A percentile compares a stretch with the other conserved stretches of the same genome.
phyloP scores from a whole-genome alignment of 805 yeast species.

The Metschnikowia continentalis region DNA sequence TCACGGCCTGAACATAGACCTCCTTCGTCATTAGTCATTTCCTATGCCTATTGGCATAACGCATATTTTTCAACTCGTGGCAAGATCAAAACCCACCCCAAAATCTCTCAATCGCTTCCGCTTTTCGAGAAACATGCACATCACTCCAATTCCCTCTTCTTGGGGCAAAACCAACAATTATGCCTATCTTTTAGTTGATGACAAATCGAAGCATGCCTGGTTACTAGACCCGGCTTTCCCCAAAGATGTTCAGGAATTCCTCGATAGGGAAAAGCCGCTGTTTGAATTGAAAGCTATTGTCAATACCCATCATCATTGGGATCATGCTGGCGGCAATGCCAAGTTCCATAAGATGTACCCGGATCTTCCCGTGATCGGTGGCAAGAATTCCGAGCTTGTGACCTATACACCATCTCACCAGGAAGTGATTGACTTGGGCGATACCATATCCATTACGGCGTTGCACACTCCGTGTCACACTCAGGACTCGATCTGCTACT shows the following conservation, averaged over 20 bases:
- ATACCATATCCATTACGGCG: constrained; percentile 62
- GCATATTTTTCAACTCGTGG: neutral
- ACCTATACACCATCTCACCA: constrained; percentile 64
- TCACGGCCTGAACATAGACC: neutral
- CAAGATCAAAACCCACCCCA: neutral
- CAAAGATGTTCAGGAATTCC: constrained; percentile 47
- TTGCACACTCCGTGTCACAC: constrained; percentile 98
- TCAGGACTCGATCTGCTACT: constrained; percentile 91
- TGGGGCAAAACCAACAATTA: constrained; percentile 95
- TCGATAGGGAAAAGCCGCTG: constrained; percentile 37
- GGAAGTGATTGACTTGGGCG: constrained; percentile 61
- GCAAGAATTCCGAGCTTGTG: constrained; percentile 74
- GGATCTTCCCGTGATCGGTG: constrained; percentile 70
- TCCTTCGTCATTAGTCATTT: neutral
- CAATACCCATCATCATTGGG: constrained; percentile 95
- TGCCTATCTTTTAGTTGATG: constrained; percentile 73
- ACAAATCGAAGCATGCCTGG: constrained; percentile 64
- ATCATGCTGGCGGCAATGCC: constrained; percentile 86
- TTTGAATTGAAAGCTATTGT: constrained; percentile 69
- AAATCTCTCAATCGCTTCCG: neutral
- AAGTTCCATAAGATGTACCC: constrained; percentile 39
- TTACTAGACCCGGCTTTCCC: constrained; percentile 93
- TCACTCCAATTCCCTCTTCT: constrained; percentile 81
- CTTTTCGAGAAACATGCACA: constrained; percentile 57
- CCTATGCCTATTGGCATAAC: constrained; percentile 3